Conservation (phyloP, 1,139 yeast species). For the Magnusiomyces suaveolens region DNA sequence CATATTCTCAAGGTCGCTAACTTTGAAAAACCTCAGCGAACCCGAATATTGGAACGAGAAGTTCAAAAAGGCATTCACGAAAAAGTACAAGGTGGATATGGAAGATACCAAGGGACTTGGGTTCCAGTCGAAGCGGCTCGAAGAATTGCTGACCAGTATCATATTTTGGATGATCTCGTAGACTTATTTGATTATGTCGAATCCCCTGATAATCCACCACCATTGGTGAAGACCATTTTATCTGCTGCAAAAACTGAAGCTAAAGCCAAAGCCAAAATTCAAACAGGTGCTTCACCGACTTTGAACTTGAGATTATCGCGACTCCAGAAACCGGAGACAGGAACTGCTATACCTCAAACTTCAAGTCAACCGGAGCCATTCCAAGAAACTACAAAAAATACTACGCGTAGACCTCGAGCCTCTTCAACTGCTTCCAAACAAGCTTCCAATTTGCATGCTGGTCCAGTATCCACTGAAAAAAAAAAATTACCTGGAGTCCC, state of each 20-base stretch:
- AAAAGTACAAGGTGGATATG: constrained; percentile 92
- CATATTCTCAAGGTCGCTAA: constrained; percentile 83
- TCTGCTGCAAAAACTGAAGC: constrained; percentile 13
- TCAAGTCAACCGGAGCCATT: neutral
- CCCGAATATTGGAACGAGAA: constrained; percentile 77
- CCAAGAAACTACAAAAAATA: constrained; percentile 3
- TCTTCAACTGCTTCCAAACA: neutral
- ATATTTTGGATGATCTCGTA: constrained; percentile 52
- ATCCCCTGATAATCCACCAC: constrained; percentile 31
- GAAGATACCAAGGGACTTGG: constrained; percentile 94
- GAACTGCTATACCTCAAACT: neutral
- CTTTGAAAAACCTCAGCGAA: constrained; percentile 74
- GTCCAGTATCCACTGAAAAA: neutral
- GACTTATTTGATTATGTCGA: constrained; percentile 50
- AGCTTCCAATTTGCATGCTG: neutral
- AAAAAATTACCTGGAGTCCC: neutral
- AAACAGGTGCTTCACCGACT: neutral
- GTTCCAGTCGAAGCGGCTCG: constrained; percentile 58
- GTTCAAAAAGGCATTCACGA: constrained; percentile 81
- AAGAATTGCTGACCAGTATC: constrained; percentile 56
- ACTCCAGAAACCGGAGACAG: neutral
- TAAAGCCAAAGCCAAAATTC: constrained; percentile 3
- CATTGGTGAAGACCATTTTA: constrained; percentile 29
- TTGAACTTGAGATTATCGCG: neutral
- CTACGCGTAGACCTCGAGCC: constrained; percentile 8